Base-by-base conservation (phyloP, 2,329 filamentous ascomycete genomes). In the Penicillium hesseltinei region DNA sequence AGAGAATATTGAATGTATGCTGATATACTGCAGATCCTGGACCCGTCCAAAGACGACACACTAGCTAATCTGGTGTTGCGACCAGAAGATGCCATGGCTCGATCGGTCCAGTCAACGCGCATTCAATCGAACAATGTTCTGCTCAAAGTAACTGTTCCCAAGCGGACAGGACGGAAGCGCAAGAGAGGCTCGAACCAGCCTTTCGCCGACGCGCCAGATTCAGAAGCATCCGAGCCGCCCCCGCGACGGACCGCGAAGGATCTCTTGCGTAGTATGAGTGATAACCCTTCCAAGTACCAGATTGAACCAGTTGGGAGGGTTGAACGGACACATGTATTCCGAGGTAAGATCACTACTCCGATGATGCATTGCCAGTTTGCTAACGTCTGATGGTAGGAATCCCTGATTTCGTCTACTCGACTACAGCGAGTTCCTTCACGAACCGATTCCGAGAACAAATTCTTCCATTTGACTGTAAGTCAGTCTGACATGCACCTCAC, bases 401-500 rank as follows among this genome's bases (percentile, higher is more conserved):
- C 62, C 88, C 91, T 9, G 93, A 97, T 74, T 95, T 95, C 69
- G 91, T 95, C 68, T 93, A 88, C 75, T 86, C 90, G 23, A 86
- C 88, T 50, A 81, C 81, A 15, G 81, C 83, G 36, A 88, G 88
- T 45, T 78, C 83, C 0, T 90, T 95, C 71, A 85, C 92, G 67
- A 81, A 82, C 33, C 84, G 87, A 58, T 86, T 97, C 56, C 82
- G 84, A 51, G 81, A 92, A 3, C 84, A 88, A 54, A 80, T 95
- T 27, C 76, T 94, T 7, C 84, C 88, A 2, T 87, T 89, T 60
- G 82, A 90, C 62, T 86, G 90, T 90, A 77, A 66, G 74, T 75
- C 48, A 3, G 4, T 13, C 15, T n/a, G 11, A 2, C 25, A 3
- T 27, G 2, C 4, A 43, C 0, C 19, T 17, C 9, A 5, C 8